phyloP scores from a whole-genome alignment of 768 basidiomycete species.

The Kwoniella newhampshirensis region DNA sequence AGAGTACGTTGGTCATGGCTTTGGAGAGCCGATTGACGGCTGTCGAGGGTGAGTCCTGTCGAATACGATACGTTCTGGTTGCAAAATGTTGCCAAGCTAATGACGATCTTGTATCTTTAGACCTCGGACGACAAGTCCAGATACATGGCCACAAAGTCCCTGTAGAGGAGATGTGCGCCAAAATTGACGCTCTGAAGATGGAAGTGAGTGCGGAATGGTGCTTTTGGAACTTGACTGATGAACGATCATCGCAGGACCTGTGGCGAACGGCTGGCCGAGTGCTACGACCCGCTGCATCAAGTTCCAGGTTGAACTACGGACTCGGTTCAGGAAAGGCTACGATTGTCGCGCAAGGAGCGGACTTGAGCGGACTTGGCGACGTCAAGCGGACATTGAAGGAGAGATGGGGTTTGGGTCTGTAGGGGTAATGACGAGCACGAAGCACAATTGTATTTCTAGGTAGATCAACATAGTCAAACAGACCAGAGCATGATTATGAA shows the following conservation, averaged over 20 bases:
- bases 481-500: no score
- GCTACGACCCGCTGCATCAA: conserved; percentile 55
- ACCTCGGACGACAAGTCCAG: conserved; percentile 86
- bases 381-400: conserved; percentile 41
- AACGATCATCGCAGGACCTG: conserved; percentile 58
- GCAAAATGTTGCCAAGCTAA: not conserved
- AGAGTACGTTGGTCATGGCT: conserved; percentile 89
- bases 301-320: conserved; percentile 42
- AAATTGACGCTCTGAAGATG: conserved; percentile 73
- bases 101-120: conserved; percentile 59
- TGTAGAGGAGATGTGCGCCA: conserved; percentile 83
- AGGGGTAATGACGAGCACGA: not conserved
- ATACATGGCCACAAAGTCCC: conserved; percentile 83
- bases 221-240: not conserved
- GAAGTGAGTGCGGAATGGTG: conserved; percentile 44
- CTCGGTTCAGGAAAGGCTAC: conserved; percentile 64
- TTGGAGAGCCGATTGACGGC: conserved; percentile 67
- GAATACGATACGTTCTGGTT: not conserved
- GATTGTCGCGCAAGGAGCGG: conserved; percentile 73
- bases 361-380: conserved; percentile 67
- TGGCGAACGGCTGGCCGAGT: conserved; percentile 73
- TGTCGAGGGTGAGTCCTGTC: conserved; percentile 55
- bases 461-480: no score
- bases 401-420: conserved; percentile 46
- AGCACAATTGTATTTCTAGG: no score